These are phyloP conservation scores for Aureobasidium sp. DNA, from an alignment of 2,329 filamentous ascomycete species.

Conservation along the genomic window DNA sequence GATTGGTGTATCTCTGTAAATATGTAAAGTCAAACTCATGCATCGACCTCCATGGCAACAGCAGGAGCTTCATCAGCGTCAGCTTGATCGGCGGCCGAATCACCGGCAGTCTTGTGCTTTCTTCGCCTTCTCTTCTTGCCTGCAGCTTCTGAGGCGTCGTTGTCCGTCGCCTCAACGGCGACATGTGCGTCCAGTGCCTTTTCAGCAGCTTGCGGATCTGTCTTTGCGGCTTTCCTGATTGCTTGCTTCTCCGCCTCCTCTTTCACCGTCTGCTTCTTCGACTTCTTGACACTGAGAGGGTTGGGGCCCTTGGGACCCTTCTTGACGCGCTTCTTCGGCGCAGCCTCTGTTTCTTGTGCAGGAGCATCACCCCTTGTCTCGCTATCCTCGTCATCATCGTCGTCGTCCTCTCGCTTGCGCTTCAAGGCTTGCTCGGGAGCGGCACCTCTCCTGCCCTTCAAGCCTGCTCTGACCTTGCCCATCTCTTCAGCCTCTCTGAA, in stretches of 20 bases:
- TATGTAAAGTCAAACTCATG: constrained; percentile 2
- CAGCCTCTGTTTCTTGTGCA: constrained; percentile 28
- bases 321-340: constrained; percentile 47
- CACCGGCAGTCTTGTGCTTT: constrained; percentile 21
- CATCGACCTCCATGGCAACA: constrained; percentile 6
- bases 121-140: constrained; percentile 24
- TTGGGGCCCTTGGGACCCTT: constrained; percentile 64
- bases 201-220: constrained; percentile 24
- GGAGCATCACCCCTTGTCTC: constrained; percentile 37
- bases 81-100: constrained; percentile 17
- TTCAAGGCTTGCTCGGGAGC: constrained; percentile 21
- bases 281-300: constrained; percentile 63
- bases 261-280: constrained; percentile 44
- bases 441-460: constrained; percentile 37
- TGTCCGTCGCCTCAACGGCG: constrained; percentile 3
- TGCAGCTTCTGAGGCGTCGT: constrained; percentile 17
- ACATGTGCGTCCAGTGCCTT: constrained; percentile 18
- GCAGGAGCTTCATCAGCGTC: constrained; percentile 5
- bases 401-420: constrained; percentile 26
- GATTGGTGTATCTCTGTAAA: constrained; percentile 6
- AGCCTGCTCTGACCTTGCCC: constrained; percentile 64
- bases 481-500: constrained; percentile 62
- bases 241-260: constrained; percentile 17
- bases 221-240: constrained; percentile 22
- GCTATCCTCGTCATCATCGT: constrained; percentile 26